Base-by-base conservation (phyloP, 768 basidiomycete genomes). In the Suillus lakei region DNA sequence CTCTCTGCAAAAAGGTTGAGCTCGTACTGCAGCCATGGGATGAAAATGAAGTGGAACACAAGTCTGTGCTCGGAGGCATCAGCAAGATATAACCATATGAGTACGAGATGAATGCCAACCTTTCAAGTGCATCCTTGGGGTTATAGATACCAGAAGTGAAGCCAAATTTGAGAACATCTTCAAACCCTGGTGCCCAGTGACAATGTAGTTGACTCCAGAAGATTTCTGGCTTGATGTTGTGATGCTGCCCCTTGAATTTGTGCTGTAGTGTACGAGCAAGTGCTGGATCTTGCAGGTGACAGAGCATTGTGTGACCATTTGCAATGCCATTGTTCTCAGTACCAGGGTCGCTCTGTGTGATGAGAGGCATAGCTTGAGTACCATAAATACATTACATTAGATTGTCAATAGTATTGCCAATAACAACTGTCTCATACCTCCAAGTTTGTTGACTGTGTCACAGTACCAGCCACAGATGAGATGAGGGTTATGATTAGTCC, bases 281-380 rank as follows among this genome's bases (percentile, higher is more conserved):
- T 18, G 66, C 54, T 3, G 72, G 71, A 61, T 78, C 74, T 2
- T 70, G 69, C 1, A 32, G 36, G 8, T 74, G 76, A 7, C 71
- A 70, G 1, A 78, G 61, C 3, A 63, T 16, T 0, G 77, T 77
- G 8, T 78, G 76, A 3, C 67, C 68, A 62, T 77, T 77, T 21
- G 77, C 77, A 50, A 77, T 68, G 5, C 72, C 71, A 36, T 68
- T 66, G 61, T 77, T 76, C 65, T 77, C 71, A 2, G 69, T 51
- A 13, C 72, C 72, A 32, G 62, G 67, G 63, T 76, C 71, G 61
- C 73, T 74, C 60, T 74, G 71, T 0, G 73, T 78, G 9, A 74
- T 39, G 0, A 74, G 58, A 2, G 74, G 71, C 1, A 73, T 61
- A 26, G 30, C 55, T 56, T 9, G 38, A 32, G 55, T 68, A 23